phyloP scores from a whole-genome alignment of 2,329 filamentous ascomycete genomes.

The Talaromyces piceae region DNA sequence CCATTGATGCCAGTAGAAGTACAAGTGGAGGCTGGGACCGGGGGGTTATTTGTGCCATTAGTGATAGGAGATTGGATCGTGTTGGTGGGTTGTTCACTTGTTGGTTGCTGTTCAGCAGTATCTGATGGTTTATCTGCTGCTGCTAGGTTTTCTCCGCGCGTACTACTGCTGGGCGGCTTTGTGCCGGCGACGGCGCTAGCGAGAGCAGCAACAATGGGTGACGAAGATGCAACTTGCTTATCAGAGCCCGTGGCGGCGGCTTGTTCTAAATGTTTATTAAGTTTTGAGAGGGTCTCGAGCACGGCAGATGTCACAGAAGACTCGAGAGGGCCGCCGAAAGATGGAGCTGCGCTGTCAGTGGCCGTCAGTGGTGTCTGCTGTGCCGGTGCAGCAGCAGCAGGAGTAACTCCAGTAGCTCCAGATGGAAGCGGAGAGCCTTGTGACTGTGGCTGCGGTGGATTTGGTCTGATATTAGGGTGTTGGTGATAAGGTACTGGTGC shows the following conservation, averaged over 20 bases:
- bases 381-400: background rate
- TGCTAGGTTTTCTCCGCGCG: background rate
- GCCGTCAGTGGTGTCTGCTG: background rate
- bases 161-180: background rate
- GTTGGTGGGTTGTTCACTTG: background rate
- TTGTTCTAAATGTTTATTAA: slow-evolving; percentile 30
- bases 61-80: background rate
- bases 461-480: background rate
- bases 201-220: slow-evolving; percentile 20
- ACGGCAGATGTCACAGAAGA: slow-evolving; percentile 24
- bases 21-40: background rate
- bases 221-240: slow-evolving; percentile 11
- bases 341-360: slow-evolving; percentile 12
- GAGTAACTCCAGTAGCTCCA: too few species aligned
- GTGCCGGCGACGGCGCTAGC: slow-evolving; percentile 6
- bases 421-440: background rate
- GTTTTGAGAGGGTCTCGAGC: slow-evolving; percentile 29
- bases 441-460: slow-evolving; percentile 12
- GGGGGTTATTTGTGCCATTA: background rate
- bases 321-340: background rate
- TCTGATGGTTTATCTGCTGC: background rate
- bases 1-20: background rate
- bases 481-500: background rate
- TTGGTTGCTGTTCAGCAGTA: background rate
- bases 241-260: slow-evolving; percentile 12